A percentile compares a stretch with the other conserved stretches of the same genome.
These are phyloP conservation scores for Aspergillus eucalypticola DNA, from an alignment of 2,329 filamentous ascomycete species.

Conservation along the genomic window DNA sequence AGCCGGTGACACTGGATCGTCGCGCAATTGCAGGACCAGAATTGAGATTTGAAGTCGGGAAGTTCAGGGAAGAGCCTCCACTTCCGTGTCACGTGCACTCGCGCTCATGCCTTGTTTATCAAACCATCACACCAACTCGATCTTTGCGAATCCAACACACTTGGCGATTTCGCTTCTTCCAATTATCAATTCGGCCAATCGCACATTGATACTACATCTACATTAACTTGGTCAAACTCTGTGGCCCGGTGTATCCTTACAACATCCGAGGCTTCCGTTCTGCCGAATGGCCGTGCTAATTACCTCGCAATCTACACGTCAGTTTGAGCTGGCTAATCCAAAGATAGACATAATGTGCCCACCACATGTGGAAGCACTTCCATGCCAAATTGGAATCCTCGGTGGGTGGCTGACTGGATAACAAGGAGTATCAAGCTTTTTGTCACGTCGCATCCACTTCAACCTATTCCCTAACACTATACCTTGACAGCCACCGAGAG, in stretches of 20 bases:
- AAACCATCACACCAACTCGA: neutral
- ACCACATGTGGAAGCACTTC: too few relatives aligned
- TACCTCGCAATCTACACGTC: neutral
- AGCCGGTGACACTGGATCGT: slow-evolving; percentile 30
- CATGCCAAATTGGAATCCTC: too few relatives aligned
- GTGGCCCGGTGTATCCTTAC: neutral
- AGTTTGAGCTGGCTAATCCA: neutral
- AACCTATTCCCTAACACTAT: neutral
- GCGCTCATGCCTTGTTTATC: slow-evolving; percentile 3
- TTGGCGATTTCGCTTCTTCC: neutral
- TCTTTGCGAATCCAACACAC: neutral
- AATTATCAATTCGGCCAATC: neutral
- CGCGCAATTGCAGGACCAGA: slow-evolving; percentile 40
- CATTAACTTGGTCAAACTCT: neutral
- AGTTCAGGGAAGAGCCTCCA: slow-evolving; percentile 40
- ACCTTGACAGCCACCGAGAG: neutral
- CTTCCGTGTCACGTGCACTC: slow-evolving; percentile 18
- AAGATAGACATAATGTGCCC: too few relatives aligned
- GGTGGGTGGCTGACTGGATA: too few relatives aligned
- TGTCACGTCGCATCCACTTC: neutral
- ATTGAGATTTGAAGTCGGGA: slow-evolving; percentile 43
- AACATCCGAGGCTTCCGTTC: neutral
- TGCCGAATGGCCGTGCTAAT: neutral
- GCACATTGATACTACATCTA: neutral
- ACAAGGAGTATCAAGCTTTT: neutral